Evolutionary conservation across 768 basidiomycete genomes (phyloP).

Genomic region (Sporobolomyces roseus): DNA sequence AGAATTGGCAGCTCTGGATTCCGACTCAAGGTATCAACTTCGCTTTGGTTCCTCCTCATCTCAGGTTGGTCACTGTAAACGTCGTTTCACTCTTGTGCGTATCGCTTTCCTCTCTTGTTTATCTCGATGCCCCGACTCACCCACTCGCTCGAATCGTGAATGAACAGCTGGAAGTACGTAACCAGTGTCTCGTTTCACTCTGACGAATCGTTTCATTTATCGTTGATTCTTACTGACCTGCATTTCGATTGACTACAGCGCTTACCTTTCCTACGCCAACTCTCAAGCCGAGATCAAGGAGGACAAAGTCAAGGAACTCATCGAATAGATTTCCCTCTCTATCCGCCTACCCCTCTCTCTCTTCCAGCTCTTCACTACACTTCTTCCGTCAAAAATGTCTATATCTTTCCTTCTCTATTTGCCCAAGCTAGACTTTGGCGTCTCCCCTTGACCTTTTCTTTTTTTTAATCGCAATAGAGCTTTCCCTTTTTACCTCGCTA

Average conservation of each 20-base stretch:
- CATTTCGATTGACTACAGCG: slow-evolving; percentile 13
- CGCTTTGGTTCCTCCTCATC: slow-evolving; percentile 66
- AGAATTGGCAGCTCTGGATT: slow-evolving; percentile 29
- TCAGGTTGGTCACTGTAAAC: slow-evolving; percentile 69
- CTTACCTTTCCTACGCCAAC: slow-evolving; percentile 40
- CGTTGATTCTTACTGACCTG: neutral
- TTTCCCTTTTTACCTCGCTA: too few relatives aligned
- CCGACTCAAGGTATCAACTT: slow-evolving; percentile 65
- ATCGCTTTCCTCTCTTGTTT: slow-evolving; percentile 49
- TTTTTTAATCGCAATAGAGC: too few relatives aligned
- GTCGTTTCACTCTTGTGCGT: slow-evolving; percentile 63
- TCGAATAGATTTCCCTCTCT: neutral
- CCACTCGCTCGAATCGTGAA: neutral
- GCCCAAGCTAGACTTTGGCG: too few relatives aligned
- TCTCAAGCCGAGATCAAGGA: slow-evolving; percentile 12
- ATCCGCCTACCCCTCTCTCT: too few relatives aligned
- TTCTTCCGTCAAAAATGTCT: too few relatives aligned
- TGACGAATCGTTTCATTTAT: too few relatives aligned
- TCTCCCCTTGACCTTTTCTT: too few relatives aligned
- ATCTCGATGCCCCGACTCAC: too few relatives aligned
- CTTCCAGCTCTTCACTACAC: too few relatives aligned
- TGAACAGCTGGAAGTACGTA: slow-evolving; percentile 32
- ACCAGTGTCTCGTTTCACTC: neutral
- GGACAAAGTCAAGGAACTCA: slow-evolving; percentile 19
- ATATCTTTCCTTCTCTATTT: too few relatives aligned